Evolutionary conservation across 345 rosid species (phyloP), one percentile per base, ranked within the genome.

Genomic region (Combretum micranthum): DNA sequence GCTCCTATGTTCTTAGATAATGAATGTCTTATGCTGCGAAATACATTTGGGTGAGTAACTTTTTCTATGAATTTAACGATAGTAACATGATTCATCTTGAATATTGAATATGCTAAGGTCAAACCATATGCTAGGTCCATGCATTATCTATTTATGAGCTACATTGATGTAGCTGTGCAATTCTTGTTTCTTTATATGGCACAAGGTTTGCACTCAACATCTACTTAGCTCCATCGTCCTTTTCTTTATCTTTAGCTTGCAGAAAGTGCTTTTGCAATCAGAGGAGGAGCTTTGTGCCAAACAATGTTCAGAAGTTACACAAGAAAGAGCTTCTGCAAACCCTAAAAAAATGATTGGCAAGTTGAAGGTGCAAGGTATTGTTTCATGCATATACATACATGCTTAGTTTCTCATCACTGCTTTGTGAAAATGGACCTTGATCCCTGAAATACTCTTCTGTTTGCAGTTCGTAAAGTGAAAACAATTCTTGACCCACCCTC

Each of bases 1-100:
- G 96, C 99, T 76, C 99, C 99, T 16, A 75, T 83, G 81, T 93
- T 86, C 72, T 72, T 93, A 71, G 96, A 93, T 56, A 83, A 89
- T 64, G 99, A 93, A 75, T 93, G 99, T 73, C 83, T 82, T 63
- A 68, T 89, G 45, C 68, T 93, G 42, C 87, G 99, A 56, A 91
- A 89, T 60, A 68, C 90, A 65, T 93, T 93, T 67, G 79, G 96
- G 98, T 91, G 73, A 75, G 88, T 66, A 55, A 39, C 13, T 18
- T 59, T 54, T 57, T 66, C 61, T 44, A n/a, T 57, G 46, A 42
- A 18, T 61, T 51, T 51, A 22, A 16, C 3, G 25, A 13, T 25
- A 52, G 14, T 52, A 42, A n/a, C 42, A 52, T 15, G 5, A 20
- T 52, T 52, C 19, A 7, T 22, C 14, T 22, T 25, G 4, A 12